phyloP scores from a whole-genome alignment of 2,329 filamentous ascomycete genomes.

The Neocucurbitaria cava region DNA sequence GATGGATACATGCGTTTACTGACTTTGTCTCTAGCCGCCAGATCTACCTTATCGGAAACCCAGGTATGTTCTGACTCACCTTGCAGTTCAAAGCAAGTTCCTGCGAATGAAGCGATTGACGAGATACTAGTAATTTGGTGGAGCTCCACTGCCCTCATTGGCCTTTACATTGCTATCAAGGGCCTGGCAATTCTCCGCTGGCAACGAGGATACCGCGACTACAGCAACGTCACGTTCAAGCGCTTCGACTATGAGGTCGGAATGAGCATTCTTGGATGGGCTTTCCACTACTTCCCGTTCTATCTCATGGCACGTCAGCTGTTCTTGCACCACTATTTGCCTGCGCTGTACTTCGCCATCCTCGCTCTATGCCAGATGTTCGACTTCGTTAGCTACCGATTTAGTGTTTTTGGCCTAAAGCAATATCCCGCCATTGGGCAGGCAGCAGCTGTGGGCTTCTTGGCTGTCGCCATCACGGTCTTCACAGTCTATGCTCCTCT shows the following conservation, averaged over 20 bases:
- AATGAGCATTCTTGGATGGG: conserved; percentile 89
- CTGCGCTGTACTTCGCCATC: conserved; percentile 93
- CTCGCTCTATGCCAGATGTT: conserved; percentile 87
- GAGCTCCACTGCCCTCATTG: conserved; percentile 79
- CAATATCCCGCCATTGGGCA: conserved; percentile 77
- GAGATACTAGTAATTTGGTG: conserved; percentile 98
- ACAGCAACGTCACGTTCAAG: conserved; percentile 82
- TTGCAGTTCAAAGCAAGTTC: no score
- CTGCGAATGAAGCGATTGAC: no score
- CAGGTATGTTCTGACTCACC: conserved; percentile 10
- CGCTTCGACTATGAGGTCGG: conserved; percentile 98
- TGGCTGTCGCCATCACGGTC: conserved; percentile 74
- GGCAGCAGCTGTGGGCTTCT: conserved; percentile 73
- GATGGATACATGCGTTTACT: not conserved
- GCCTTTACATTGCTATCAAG: conserved; percentile 83
- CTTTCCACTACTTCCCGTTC: conserved; percentile 98
- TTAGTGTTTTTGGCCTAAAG: conserved; percentile 71
- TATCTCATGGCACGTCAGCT: conserved; percentile 97
- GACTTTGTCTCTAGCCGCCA: conserved; percentile 67
- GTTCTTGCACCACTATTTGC: conserved; percentile 98
- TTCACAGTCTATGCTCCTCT: conserved; percentile 89
- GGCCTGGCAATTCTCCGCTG: conserved; percentile 85
- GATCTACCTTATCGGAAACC: conserved; percentile 93
- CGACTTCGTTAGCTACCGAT: conserved; percentile 81
- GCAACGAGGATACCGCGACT: conserved; percentile 93